These are phyloP conservation scores for Pyrenochaeta sp. DNA, from an alignment of 2,329 filamentous ascomycete genomes.

Conservation along the genomic window DNA sequence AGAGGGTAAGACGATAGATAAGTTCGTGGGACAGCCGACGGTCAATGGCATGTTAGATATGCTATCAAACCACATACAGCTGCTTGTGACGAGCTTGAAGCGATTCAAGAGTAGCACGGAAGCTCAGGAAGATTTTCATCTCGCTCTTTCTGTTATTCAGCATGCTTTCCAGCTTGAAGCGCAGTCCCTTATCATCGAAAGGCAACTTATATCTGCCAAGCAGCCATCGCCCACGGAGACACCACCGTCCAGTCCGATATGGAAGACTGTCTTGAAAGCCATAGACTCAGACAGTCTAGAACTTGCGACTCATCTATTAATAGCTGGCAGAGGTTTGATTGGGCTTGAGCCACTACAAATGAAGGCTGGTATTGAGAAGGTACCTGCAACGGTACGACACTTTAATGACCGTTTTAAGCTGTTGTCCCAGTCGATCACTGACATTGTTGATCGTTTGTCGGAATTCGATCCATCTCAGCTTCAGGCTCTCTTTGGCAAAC, in stretches of 20 bases:
- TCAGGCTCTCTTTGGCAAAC: conserved; percentile 72
- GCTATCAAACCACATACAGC: conserved; percentile 65
- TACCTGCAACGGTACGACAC: conserved; percentile 66
- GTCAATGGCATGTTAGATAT: conserved; percentile 69
- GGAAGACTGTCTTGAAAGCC: conserved; percentile 76
- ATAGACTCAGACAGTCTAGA: conserved; percentile 73
- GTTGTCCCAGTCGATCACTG: conserved; percentile 70
- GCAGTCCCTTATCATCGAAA: conserved; percentile 73
- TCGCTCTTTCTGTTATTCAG: conserved; percentile 71
- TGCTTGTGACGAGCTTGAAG: conserved; percentile 46
- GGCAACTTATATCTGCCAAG: conserved; percentile 68
- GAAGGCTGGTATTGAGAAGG: conserved; percentile 48
- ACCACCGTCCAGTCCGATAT: conserved; percentile 77
- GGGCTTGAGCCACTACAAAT: conserved; percentile 75
- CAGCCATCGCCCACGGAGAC: conserved; percentile 70
- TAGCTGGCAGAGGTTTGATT: conserved; percentile 74
- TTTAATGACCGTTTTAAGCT: conserved; percentile 80
- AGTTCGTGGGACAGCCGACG: conserved; percentile 52
- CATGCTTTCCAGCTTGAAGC: conserved; percentile 75
- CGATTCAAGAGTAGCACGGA: conserved; percentile 33
- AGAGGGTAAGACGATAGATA: conserved; percentile 40
- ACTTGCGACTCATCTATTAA: conserved; percentile 77
- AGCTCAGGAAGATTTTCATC: conserved; percentile 47
- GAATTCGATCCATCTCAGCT: conserved; percentile 78
- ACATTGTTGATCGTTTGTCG: conserved; percentile 79